These are phyloP conservation scores for Clarireedia hainanense DNA, from an alignment of 2,329 filamentous ascomycete genomes.

Conservation along the genomic window DNA sequence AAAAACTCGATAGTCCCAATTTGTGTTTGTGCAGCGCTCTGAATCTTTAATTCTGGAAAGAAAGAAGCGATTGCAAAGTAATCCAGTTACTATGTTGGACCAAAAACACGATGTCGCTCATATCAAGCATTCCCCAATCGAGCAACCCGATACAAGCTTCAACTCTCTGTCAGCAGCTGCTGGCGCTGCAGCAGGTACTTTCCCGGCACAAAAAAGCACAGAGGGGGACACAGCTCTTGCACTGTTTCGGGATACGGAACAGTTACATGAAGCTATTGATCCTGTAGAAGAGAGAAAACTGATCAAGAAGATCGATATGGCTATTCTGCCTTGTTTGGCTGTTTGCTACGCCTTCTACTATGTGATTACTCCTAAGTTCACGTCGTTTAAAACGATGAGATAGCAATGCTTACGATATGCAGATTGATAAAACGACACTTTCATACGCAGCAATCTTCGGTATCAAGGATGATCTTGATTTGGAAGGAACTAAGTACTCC, in stretches of 20 bases:
- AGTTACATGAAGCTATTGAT: neutral
- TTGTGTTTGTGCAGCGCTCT: too few relatives aligned
- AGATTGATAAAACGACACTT: constrained; percentile 36
- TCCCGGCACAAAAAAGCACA: neutral
- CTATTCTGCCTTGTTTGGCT: constrained; percentile 1
- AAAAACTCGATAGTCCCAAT: too few relatives aligned
- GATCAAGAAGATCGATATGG: constrained; percentile 2
- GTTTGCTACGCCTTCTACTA: constrained; percentile 2
- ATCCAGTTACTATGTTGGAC: too few relatives aligned
- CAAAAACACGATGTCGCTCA: too few relatives aligned
- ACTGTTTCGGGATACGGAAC: neutral
- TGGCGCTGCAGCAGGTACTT: too few relatives aligned
- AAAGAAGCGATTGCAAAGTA: too few relatives aligned
- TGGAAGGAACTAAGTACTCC: constrained; percentile 41
- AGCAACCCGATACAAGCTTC: too few relatives aligned
- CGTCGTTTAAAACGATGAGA: neutral
- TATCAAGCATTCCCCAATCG: too few relatives aligned
- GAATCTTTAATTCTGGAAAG: too few relatives aligned
- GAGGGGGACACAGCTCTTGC: neutral
- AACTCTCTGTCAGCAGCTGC: too few relatives aligned
- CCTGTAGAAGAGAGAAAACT: neutral
- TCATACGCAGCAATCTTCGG: constrained; percentile 51
- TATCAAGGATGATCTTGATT: constrained; percentile 44
- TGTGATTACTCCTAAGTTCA: neutral
- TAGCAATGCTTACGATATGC: constrained; percentile 6